Evolutionary conservation across 1,139 yeast genomes (phyloP).

Genomic region (Candida sp.): DNA sequence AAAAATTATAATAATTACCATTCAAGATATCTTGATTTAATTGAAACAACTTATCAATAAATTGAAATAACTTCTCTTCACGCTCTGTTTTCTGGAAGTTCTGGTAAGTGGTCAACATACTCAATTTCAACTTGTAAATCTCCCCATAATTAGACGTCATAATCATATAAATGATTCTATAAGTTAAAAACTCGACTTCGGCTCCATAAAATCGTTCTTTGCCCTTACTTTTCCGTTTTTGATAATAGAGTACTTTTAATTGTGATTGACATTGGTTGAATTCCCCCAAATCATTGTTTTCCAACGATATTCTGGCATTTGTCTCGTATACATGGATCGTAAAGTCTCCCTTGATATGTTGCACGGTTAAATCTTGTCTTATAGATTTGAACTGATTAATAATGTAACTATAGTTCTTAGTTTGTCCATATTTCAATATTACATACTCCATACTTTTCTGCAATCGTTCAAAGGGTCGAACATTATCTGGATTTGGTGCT

Average conservation of each 20-base stretch:
- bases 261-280: constrained; percentile 94
- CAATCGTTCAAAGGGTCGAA: constrained; percentile 68
- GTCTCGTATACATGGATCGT: constrained; percentile 78
- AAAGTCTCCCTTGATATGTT: constrained; percentile 77
- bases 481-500: constrained; percentile 83
- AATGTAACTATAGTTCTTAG: constrained; percentile 65
- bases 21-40: constrained; percentile 19
- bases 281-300: constrained; percentile 84
- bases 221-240: constrained; percentile 11
- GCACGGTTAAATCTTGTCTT: constrained; percentile 92
- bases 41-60: constrained; percentile 21
- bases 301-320: constrained; percentile 85
- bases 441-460: constrained; percentile 56
- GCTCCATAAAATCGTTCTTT: constrained; percentile 13
- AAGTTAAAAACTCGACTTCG: constrained; percentile 66
- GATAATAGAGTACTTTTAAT: constrained; percentile 57
- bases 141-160: constrained; percentile 68
- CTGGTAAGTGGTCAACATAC: constrained; percentile 8
- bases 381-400: constrained; percentile 90
- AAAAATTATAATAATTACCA: constrained; percentile 54
- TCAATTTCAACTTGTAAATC: constrained; percentile 33
- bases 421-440: constrained; percentile 46
- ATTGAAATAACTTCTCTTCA: constrained; percentile 15
- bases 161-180: constrained; percentile 72
- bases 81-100: constrained; percentile 17